phyloP scores from a whole-genome alignment of 140 eudicot genomes.

The Anethum foeniculum region DNA sequence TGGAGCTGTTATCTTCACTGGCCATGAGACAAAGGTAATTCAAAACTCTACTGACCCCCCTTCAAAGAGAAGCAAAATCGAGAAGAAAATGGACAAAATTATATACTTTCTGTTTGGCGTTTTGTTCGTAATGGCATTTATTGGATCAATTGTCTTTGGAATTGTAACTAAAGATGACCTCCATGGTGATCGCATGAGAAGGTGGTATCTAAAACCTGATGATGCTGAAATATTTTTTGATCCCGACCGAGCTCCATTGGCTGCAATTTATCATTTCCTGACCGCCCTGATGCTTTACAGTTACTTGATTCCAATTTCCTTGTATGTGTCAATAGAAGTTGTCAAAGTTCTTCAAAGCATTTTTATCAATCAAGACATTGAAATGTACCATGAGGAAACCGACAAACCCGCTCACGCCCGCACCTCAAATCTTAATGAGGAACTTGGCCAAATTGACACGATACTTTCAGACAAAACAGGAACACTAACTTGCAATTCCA shows the following conservation, averaged over 20 bases:
- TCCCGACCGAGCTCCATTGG: constrained; percentile 35
- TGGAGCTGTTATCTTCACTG: constrained; percentile 52
- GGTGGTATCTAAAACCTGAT: constrained; percentile 55
- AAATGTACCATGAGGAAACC: constrained; percentile 47
- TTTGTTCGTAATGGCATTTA: constrained; percentile 28
- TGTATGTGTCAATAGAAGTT: constrained; percentile 51
- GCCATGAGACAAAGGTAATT: constrained; percentile 55
- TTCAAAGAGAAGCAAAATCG: constrained; percentile 51
- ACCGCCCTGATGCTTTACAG: constrained; percentile 43
- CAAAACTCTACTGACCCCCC: constrained; percentile 53
- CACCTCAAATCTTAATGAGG: constrained; percentile 54
- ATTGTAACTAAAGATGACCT: constrained; percentile 31
- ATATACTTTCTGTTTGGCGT: constrained; percentile 36
- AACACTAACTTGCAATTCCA: constrained; percentile 53
- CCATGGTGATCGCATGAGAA: constrained; percentile 18
- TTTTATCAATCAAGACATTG: constrained; percentile 43
- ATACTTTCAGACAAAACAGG: constrained; percentile 60
- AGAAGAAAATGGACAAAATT: constrained; percentile 50
- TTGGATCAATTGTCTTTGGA: constrained; percentile 47
- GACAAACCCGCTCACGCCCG: constrained; percentile 61
- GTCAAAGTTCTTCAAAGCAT: constrained; percentile 54
- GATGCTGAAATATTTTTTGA: constrained; percentile 30
- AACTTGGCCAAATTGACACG: constrained; percentile 55
- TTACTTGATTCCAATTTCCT: constrained; percentile 49
- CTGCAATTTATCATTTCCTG: constrained; percentile 41